A percentile compares a stretch with the other conserved stretches of the same genome.
phyloP scores from a whole-genome alignment of 2,329 filamentous ascomycete species.

The Colletotrichum kahawae region DNA sequence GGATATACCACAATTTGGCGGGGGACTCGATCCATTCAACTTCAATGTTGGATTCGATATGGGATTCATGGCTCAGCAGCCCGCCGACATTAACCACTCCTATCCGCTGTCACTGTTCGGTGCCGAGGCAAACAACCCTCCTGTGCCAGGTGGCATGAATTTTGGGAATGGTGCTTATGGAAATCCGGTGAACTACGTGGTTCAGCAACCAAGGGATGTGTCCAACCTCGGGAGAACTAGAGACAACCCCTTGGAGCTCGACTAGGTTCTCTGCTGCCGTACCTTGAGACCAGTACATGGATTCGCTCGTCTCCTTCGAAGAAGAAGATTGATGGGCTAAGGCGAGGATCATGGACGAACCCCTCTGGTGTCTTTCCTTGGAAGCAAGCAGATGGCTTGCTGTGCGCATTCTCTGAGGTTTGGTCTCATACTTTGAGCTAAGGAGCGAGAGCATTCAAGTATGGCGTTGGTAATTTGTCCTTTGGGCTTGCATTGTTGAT shows the following conservation, averaged over 20 bases:
- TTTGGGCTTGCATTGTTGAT: neutral
- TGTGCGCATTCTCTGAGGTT: neutral
- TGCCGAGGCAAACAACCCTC: neutral
- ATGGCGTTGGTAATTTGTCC: neutral
- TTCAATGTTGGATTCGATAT: neutral
- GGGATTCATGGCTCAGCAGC: neutral
- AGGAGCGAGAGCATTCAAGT: neutral
- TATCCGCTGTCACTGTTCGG: neutral
- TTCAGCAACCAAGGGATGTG: neutral
- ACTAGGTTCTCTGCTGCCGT: neutral
- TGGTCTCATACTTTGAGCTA: neutral
- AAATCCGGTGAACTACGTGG: neutral
- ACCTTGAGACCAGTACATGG: neutral
- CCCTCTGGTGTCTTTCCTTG: neutral
- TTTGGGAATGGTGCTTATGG: neutral
- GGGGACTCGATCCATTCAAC: neutral
- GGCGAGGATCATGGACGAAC: neutral
- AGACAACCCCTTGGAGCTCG: neutral
- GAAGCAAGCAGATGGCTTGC: neutral
- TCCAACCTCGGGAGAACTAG: neutral
- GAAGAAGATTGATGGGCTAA: neutral
- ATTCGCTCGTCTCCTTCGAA: neutral
- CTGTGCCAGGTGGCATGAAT: neutral
- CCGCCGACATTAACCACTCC: neutral
- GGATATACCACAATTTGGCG: neutral